Percentiles rank a stretch among this genome's conserved stretches.
phyloP scores from a whole-genome alignment of 352 stramenopile genomes.

The Phytophthora pinifolia region DNA sequence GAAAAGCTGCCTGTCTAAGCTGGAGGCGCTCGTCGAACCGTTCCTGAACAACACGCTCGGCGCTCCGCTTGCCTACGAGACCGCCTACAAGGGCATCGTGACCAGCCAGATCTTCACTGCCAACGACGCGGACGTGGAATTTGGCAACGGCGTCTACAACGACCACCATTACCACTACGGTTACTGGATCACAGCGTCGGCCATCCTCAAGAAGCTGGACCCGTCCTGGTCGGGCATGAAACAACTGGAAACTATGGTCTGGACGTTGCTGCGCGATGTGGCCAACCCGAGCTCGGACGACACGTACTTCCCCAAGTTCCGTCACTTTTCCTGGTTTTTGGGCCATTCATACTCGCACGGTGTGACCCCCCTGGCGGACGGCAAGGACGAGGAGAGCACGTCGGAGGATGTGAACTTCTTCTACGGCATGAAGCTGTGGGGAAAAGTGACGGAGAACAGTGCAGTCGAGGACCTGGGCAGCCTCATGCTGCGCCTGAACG shows the following conservation, averaged over 20 bases:
- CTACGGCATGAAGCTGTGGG: slow-evolving; percentile 83
- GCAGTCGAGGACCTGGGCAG: slow-evolving; percentile 67
- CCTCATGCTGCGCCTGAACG: slow-evolving; percentile 75
- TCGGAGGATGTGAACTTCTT: slow-evolving; percentile 82
- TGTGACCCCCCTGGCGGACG: slow-evolving; percentile 61
- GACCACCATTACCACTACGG: slow-evolving; percentile 86
- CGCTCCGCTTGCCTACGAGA: slow-evolving; percentile 72
- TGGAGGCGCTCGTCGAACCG: slow-evolving; percentile 51
- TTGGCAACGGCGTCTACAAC: slow-evolving; percentile 84
- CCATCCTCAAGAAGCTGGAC: slow-evolving; percentile 69
- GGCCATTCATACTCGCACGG: slow-evolving; percentile 80
- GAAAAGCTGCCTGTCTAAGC: slow-evolving; percentile 56
- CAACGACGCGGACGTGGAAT: slow-evolving; percentile 64
- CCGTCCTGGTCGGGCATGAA: slow-evolving; percentile 55
- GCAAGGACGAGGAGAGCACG: slow-evolving; percentile 76
- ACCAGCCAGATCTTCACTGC: slow-evolving; percentile 52
- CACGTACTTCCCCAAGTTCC: slow-evolving; percentile 68
- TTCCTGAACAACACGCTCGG: slow-evolving; percentile 64
- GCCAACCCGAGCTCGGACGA: slow-evolving; percentile 63
- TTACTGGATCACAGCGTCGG: slow-evolving; percentile 73
- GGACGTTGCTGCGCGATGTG: slow-evolving; percentile 70
- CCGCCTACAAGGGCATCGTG: slow-evolving; percentile 65
- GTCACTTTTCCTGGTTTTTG: slow-evolving; percentile 77
- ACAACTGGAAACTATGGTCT: slow-evolving; percentile 67
- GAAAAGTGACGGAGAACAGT: slow-evolving; percentile 56